phyloP scores from a whole-genome alignment of 441 rosid species.

The Monsonia emarginata region DNA sequence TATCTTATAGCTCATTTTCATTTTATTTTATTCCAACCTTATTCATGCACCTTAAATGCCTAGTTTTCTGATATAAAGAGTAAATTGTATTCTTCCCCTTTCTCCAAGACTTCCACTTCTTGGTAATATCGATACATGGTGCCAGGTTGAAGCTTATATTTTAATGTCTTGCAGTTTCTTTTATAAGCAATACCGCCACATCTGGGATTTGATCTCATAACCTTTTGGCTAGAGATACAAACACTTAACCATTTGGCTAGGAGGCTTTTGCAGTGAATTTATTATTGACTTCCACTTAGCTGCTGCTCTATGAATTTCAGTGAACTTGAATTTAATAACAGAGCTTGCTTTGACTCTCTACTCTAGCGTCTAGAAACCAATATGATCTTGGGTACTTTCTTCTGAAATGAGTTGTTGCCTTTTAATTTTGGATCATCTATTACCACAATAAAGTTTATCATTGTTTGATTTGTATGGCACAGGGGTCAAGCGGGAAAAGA shows the following conservation, averaged over 20 bases:
- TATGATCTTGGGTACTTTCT: neutral
- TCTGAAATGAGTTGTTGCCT: conserved; percentile 1
- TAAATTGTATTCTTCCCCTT: neutral
- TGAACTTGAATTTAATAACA: neutral
- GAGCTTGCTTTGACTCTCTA: neutral
- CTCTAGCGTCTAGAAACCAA: neutral
- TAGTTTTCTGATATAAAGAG: conserved; percentile 8
- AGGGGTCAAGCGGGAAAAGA: conserved; percentile 73
- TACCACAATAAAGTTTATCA: conserved; percentile 23
- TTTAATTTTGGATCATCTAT: conserved; percentile 10
- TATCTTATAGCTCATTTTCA: neutral
- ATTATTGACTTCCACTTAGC: neutral
- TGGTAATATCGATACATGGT: neutral
- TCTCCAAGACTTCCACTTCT: neutral
- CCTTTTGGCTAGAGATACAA: too few relatives aligned
- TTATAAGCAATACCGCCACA: too few relatives aligned
- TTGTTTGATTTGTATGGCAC: conserved; percentile 21
- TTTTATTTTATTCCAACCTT: conserved; percentile 10
- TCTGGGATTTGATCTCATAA: too few relatives aligned
- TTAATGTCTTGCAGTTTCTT: neutral
- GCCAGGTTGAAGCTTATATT: neutral
- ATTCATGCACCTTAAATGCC: conserved; percentile 5
- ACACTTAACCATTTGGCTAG: too few relatives aligned
- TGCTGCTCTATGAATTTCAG: neutral
- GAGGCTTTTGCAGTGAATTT: neutral